These are phyloP conservation scores for Durotheca rogersii DNA, from an alignment of 495 filamentous ascomycete species.

Conservation along the genomic window DNA sequence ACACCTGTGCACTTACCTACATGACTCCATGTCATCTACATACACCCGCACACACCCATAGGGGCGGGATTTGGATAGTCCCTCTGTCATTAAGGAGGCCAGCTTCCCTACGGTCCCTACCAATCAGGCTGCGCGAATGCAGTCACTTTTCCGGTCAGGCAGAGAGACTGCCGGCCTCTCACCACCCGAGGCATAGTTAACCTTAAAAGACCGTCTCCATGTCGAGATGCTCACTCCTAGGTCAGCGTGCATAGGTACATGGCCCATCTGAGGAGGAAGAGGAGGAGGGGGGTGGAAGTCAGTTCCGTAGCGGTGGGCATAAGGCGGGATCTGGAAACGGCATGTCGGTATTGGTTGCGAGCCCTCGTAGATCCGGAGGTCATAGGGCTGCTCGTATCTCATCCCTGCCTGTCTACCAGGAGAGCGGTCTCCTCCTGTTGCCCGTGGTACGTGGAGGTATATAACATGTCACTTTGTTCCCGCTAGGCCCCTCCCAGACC, in stretches of 20 bases:
- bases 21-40: too few relatives aligned
- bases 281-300: background rate
- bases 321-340: constrained; percentile 14
- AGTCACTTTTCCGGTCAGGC: constrained; percentile 3
- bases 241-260: too few relatives aligned
- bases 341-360: constrained; percentile 10
- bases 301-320: constrained; percentile 12
- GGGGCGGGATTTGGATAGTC: background rate
- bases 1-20: too few relatives aligned
- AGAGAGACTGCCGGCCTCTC: constrained; percentile 2
- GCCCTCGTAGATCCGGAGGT: constrained; percentile 1
- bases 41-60: too few relatives aligned
- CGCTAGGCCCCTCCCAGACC: constrained; percentile 9
- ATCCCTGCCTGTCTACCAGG: constrained; percentile 5
- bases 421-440: constrained; percentile 18
- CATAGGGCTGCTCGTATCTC: constrained; percentile 30
- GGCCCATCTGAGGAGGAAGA: background rate
- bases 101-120: constrained; percentile 4
- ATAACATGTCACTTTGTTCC: constrained; percentile 24
- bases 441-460: too few relatives aligned
- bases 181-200: constrained; percentile 13
- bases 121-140: constrained; percentile 19
- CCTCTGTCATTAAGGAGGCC: background rate
- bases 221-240: too few relatives aligned
- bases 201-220: too few relatives aligned